phyloP scores from a whole-genome alignment of 768 basidiomycete species.

The Vararia minispora region DNA sequence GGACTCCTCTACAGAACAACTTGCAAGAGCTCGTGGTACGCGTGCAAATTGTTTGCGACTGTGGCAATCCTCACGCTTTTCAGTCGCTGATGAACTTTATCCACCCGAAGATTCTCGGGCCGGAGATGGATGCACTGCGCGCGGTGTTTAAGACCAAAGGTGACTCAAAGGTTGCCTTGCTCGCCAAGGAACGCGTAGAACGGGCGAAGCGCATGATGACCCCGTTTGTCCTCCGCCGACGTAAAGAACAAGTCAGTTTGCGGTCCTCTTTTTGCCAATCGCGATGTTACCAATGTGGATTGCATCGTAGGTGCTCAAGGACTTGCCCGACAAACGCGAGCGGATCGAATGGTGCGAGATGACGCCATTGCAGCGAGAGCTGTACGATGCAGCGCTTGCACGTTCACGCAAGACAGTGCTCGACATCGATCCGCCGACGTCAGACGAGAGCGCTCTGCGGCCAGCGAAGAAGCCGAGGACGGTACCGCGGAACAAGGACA shows the following conservation, averaged over 20 bases:
- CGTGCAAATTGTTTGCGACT: no score
- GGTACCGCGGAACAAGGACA: constrained; percentile 42
- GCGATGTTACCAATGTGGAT: neutral
- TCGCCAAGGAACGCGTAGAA: constrained; percentile 88
- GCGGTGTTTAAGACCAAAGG: constrained; percentile 97
- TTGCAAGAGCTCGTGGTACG: constrained; percentile 81
- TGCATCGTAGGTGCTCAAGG: constrained; percentile 63
- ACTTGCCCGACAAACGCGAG: constrained; percentile 87
- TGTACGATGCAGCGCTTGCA: constrained; percentile 80
- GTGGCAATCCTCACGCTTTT: no score
- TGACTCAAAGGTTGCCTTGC: constrained; percentile 78
- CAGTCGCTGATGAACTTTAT: constrained; percentile 99
- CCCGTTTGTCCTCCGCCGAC: constrained; percentile 91
- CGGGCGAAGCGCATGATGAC: constrained; percentile 99
- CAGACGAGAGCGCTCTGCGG: constrained; percentile 21
- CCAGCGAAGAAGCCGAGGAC: constrained; percentile 33
- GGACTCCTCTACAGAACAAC: constrained; percentile 92
- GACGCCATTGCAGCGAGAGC: constrained; percentile 68
- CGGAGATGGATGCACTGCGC: constrained; percentile 65
- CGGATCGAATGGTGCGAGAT: constrained; percentile 93
- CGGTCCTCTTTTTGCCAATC: neutral
- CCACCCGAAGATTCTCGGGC: constrained; percentile 79
- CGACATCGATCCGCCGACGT: constrained; percentile 29
- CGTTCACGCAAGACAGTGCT: constrained; percentile 75
- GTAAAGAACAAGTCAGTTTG: constrained; percentile 75